Conservation (phyloP, 2,329 filamentous ascomycete species). For the Zymoseptoria passerinii region DNA sequence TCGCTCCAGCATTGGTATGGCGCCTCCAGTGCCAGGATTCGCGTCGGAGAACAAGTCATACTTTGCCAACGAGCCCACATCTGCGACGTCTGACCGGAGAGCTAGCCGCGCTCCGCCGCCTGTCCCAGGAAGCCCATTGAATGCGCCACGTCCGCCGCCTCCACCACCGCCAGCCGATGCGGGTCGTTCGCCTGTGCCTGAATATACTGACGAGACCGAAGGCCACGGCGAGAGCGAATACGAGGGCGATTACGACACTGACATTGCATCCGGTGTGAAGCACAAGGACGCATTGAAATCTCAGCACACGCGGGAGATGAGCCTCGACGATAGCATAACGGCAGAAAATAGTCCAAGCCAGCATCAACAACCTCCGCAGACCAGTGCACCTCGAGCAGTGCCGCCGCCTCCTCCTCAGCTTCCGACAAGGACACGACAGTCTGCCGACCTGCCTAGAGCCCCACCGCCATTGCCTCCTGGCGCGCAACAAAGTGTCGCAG, state of each 20-base stretch:
- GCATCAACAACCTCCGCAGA: constrained; percentile 28
- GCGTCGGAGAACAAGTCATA: constrained; percentile 33
- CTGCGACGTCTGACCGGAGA: constrained; percentile 28
- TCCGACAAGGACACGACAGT: constrained; percentile 46
- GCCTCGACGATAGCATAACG: constrained; percentile 56
- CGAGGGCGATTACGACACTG: constrained; percentile 95
- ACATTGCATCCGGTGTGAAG: constrained; percentile 86
- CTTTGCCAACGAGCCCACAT: constrained; percentile 32
- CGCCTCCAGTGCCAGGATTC: constrained; percentile 28
- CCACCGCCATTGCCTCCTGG: constrained; percentile 54
- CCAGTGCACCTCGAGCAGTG: constrained; percentile 36
- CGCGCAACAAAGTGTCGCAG: constrained; percentile 29
- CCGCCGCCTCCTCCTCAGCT: constrained; percentile 50
- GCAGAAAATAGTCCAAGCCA: constrained; percentile 46
- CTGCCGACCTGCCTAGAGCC: constrained; percentile 61
- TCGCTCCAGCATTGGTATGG: constrained; percentile 27
- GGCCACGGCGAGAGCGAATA: constrained; percentile 85
- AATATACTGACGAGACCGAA: constrained; percentile 43
- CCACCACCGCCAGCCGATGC: constrained; percentile 38
- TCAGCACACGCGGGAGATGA: constrained; percentile 63
- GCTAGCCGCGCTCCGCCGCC: constrained; percentile 30
- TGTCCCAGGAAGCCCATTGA: constrained; percentile 32
- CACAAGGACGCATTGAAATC: constrained; percentile 88
- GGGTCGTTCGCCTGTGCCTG: constrained; percentile 30
- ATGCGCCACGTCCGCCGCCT: constrained; percentile 37